Conservation (phyloP, 352 stramenopile species). For the Phytophthora macrochlamydospora region DNA sequence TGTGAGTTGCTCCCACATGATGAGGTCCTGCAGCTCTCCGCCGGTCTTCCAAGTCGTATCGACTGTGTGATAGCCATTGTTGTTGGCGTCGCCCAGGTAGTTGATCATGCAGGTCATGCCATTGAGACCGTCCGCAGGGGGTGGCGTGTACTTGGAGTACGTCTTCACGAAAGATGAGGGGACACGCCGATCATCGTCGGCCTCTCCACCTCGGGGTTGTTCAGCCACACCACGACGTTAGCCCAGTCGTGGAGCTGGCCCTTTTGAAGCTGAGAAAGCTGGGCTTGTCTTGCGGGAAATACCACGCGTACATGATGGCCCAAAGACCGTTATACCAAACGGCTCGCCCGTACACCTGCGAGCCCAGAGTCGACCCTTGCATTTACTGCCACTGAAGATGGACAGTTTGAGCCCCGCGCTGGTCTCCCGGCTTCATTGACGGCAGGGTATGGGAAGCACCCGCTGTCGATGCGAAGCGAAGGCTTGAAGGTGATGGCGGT, state of each 20-base stretch:
- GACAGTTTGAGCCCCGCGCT: constrained; percentile 22
- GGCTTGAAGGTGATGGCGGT: constrained; percentile 41
- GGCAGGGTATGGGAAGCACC: constrained; percentile 36
- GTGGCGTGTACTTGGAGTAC: constrained; percentile 23
- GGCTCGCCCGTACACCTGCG: constrained; percentile 14
- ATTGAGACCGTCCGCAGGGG: constrained; percentile 3
- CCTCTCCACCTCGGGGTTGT: constrained; percentile 16
- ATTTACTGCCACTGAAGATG: neutral
- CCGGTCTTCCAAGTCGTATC: constrained; percentile 6
- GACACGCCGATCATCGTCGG: constrained; percentile 14
- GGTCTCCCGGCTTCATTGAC: constrained; percentile 31
- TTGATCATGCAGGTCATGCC: constrained; percentile 16
- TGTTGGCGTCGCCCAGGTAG: constrained; percentile 5
- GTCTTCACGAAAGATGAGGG: constrained; percentile 10
- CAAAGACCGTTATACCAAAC: neutral
- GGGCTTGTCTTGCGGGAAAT: constrained; percentile 22
- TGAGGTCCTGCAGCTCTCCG: constrained; percentile 16
- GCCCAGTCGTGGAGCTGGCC: constrained; percentile 40
- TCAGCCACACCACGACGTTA: constrained; percentile 39
- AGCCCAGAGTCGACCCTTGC: constrained; percentile 4
- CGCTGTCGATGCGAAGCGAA: constrained; percentile 27
- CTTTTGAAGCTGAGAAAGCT: constrained; percentile 12
- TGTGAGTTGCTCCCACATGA: constrained; percentile 17
- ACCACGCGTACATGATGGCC: too few species aligned
- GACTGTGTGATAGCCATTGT: constrained; percentile 9